Evolutionary conservation across 257 asterid species (phyloP), one percentile per base, ranked within the genome.

Genomic region (Nyctanthes arbortristis): DNA sequence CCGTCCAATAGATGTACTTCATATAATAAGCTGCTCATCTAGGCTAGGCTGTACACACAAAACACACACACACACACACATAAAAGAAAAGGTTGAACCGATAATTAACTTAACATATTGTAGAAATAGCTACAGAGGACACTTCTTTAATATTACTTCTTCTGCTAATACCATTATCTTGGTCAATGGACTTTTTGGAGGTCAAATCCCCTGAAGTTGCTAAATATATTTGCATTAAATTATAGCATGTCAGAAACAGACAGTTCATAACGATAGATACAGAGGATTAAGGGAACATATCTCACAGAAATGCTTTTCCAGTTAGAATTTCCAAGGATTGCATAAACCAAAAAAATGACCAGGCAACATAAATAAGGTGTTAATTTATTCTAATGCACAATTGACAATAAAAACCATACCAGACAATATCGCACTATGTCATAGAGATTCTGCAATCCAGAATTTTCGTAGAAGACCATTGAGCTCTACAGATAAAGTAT

Each of bases 391-490:
- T 7, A 12, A 16, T 24, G 16, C 5, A 12, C 14, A 24, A 52
- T 24, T 52, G 45, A 67, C 60, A 71, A 70, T 22, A 71, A 63
- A 22, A 72, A 74, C 24, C 85, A 59, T 85, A 93, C 99, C 99
- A 89, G 85, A 81, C 95, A 91, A 72, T 84, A 94, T 37, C 73
- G 83, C 69, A 89, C 97, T 49, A 89, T 91, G 82, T 82, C 93
- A 40, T 94, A 94, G 28, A 94, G 97, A 82, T 94, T 94, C 73
- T 86, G 93, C 81, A 93, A 79, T 71, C 99, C 99, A 35, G 92
- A 80, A 77, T 89, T 89, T 82, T 93, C 99, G 69, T 84, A 91
- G 81, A 93, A 93, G 79, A 93, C 97, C 99, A 93, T 93, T 68
- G 99, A 93, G 87, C 99, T 93, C 99, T 93, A 92, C 73, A 77